Evolutionary conservation across 208 protist species (phyloP).

Genomic region (Leptomonas pyrrhocoris): DNA sequence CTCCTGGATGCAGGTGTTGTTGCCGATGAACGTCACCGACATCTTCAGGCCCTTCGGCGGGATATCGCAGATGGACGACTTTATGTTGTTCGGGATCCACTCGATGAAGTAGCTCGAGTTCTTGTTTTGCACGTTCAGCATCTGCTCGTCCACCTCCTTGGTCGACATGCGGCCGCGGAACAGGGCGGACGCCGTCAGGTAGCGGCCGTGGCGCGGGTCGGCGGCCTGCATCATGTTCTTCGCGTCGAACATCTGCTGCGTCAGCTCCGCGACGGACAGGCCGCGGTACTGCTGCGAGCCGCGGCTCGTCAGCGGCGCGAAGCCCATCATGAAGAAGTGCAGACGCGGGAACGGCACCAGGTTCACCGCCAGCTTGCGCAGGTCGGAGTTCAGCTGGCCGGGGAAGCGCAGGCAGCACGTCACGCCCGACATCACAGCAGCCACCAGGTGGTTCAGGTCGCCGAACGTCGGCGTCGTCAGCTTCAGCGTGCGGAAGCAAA

Average conservation of each 20-base stretch:
- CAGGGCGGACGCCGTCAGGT: slow-evolving; percentile 77
- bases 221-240: slow-evolving; percentile 98
- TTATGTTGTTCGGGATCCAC: slow-evolving; percentile 75
- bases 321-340: slow-evolving; percentile 98
- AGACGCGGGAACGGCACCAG: slow-evolving; percentile 98
- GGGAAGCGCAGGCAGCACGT: slow-evolving; percentile 97
- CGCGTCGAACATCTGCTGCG: slow-evolving; percentile 97
- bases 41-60: slow-evolving; percentile 93
- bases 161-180: slow-evolving; percentile 95
- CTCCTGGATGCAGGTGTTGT: slow-evolving; percentile 94
- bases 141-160: slow-evolving; percentile 62
- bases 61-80: slow-evolving; percentile 90
- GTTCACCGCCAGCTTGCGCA: slow-evolving; percentile 45
- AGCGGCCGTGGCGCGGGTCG: slow-evolving; percentile 43
- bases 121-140: slow-evolving; percentile 25
- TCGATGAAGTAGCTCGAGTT: slow-evolving; percentile 95
- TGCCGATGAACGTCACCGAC: slow-evolving; percentile 94
- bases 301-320: slow-evolving; percentile 94
- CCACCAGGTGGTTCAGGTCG: slow-evolving; percentile 97
- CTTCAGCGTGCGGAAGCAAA: slow-evolving; percentile 98
- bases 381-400: slow-evolving; percentile 96
- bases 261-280: slow-evolving; percentile 86
- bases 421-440: slow-evolving; percentile 93
- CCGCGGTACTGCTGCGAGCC: slow-evolving; percentile 83
- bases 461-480: slow-evolving; percentile 96